Evolutionary conservation across 331 rosid genomes (phyloP).

Genomic region (Erythrophleum ivorense): DNA sequence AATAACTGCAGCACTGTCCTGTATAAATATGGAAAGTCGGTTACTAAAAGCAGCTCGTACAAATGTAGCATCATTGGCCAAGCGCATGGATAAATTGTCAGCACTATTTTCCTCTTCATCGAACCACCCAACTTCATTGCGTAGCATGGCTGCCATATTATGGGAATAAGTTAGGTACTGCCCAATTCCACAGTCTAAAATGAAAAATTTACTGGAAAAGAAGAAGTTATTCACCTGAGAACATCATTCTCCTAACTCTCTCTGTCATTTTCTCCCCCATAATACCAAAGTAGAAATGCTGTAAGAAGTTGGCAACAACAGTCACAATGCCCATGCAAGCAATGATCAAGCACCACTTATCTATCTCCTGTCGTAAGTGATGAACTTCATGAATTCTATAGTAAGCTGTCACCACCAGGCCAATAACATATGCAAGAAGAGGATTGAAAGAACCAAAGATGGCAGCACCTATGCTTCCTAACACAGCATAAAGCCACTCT

Average conservation of each 20-base stretch:
- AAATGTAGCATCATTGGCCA: slow-evolving; percentile 99
- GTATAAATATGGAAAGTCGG: slow-evolving; percentile 96
- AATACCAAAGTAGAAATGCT: slow-evolving; percentile 98
- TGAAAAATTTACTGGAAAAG: neutral
- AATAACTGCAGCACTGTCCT: slow-evolving; percentile 95
- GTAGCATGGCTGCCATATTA: slow-evolving; percentile 88
- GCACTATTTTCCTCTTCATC: slow-evolving; percentile 98
- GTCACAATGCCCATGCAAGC: slow-evolving; percentile 97
- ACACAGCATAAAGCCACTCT: slow-evolving; percentile 98
- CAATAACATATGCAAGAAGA: slow-evolving; percentile 95
- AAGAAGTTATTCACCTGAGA: slow-evolving; percentile 74
- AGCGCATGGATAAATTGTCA: slow-evolving; percentile 96
- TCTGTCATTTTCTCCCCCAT: slow-evolving; percentile 99
- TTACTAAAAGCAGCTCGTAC: slow-evolving; percentile 99
- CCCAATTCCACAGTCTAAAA: neutral
- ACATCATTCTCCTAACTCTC: slow-evolving; percentile 99
- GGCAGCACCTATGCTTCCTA: slow-evolving; percentile 98
- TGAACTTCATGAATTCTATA: slow-evolving; percentile 47
- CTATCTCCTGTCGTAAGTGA: slow-evolving; percentile 61
- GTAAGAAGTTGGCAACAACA: slow-evolving; percentile 96
- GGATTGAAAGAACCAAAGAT: slow-evolving; percentile 99
- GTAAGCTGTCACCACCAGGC: slow-evolving; percentile 86
- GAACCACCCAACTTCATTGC: slow-evolving; percentile 97
- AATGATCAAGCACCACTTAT: slow-evolving; percentile 97
- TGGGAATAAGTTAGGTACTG: slow-evolving; percentile 40